Percentiles rank a stretch among this genome's conserved stretches.
Evolutionary conservation across 164 flowering plant genomes (phyloP).

Genomic region (Tetrastigma voinierianum): DNA sequence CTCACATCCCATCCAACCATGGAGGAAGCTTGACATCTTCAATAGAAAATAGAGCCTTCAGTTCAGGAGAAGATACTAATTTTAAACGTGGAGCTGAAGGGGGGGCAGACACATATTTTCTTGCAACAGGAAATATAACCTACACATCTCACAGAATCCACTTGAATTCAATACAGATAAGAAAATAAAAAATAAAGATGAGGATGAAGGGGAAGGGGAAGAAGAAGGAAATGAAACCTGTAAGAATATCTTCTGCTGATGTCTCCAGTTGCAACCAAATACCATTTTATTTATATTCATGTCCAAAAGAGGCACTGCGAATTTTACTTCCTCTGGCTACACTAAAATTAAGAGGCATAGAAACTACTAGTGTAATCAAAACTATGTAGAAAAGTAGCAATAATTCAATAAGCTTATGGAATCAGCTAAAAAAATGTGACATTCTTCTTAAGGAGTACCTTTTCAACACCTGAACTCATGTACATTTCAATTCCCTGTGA

Average conservation of each 20-base stretch:
- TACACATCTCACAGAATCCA: constrained; percentile 22
- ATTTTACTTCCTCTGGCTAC: constrained; percentile 92
- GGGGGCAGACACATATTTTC: constrained; percentile 45
- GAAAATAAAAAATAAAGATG: constrained; percentile 1
- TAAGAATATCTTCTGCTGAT: constrained; percentile 67
- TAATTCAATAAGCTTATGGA: background rate
- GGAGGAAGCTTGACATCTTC: constrained; percentile 91
- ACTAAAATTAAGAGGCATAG: constrained; percentile 41
- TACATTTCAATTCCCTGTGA: constrained; percentile 82
- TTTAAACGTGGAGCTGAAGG: constrained; percentile 77
- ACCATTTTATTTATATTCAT: constrained; percentile 80
- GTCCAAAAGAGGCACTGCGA: constrained; percentile 76
- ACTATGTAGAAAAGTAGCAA: background rate
- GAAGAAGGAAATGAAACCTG: constrained; percentile 47
- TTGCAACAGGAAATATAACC: constrained; percentile 73
- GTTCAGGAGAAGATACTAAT: constrained; percentile 69
- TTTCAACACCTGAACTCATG: constrained; percentile 56
- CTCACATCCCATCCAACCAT: constrained; percentile 95
- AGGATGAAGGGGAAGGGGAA: background rate
- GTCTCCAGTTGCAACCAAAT: constrained; percentile 35
- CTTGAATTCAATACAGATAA: constrained; percentile 3
- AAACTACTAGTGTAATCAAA: constrained; percentile 19
- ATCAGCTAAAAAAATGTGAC: background rate
- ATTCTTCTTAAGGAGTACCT: constrained; percentile 41
- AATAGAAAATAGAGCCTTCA: constrained; percentile 65